phyloP scores from a whole-genome alignment of 768 basidiomycete genomes.

The Suillus fuscotomentosus region DNA sequence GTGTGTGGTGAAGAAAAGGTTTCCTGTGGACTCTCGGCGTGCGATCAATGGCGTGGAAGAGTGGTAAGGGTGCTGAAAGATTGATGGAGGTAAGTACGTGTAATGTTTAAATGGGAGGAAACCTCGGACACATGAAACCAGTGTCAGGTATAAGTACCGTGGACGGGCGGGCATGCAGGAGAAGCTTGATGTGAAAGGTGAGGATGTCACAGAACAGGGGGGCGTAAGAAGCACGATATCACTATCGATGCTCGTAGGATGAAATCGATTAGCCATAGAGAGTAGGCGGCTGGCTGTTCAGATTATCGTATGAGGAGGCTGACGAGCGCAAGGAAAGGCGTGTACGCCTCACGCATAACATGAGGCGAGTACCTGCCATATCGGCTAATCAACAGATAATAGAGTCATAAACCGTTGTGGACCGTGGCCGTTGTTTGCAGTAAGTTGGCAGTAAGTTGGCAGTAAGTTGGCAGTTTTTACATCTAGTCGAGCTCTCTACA shows the following conservation, averaged over 20 bases:
- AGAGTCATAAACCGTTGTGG: background rate
- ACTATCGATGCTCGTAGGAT: background rate
- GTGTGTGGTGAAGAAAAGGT: constrained; percentile 1
- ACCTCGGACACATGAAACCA: background rate
- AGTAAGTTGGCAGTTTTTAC: too few relatives aligned
- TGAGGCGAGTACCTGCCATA: background rate
- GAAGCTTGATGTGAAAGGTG: constrained; percentile 3
- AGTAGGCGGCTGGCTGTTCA: background rate
- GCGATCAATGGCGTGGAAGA: background rate
- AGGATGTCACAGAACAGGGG: background rate
- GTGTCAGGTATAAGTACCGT: constrained; percentile 3
- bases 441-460: background rate
- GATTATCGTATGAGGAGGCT: constrained; percentile 1
- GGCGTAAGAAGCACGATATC: constrained; percentile 6
- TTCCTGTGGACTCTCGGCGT: constrained; percentile 3
- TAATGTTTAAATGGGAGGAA: background rate
- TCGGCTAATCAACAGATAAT: background rate
- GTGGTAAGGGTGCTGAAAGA: background rate
- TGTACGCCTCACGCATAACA: background rate
- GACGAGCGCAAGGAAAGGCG: background rate
- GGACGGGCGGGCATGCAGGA: background rate
- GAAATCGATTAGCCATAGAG: background rate
- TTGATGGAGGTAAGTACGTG: background rate
- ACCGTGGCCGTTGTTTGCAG: background rate
- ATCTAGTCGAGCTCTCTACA: background rate